Base-by-base conservation (phyloP, 306 rosid species). In the Castanopsis chinensis region DNA sequence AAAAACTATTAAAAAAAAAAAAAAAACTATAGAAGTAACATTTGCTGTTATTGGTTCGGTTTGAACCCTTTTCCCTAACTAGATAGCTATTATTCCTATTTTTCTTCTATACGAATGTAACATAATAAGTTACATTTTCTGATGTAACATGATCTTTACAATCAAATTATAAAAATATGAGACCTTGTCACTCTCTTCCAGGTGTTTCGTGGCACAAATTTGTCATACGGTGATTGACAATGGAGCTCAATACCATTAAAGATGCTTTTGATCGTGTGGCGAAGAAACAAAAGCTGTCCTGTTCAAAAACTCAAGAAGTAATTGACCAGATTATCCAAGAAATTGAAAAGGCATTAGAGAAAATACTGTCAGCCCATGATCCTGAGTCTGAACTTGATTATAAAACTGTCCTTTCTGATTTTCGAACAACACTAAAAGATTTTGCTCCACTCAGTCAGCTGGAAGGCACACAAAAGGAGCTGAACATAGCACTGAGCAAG, bases 241-340 rank as follows among this genome's bases (percentile, higher is more conserved):
- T 95, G 99, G 99, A 93, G 83, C 87, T 90, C 82, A 89, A 78
- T 83, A 80, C 88, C 78, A 79, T 95, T 73, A 91, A 83, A 88
- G 99, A 93, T 88, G 93, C 97, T 72, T 91, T 91, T 87, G 92
- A 93, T n/a, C 90, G 91, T 74, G 94, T 90, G 27, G 83, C 91
- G 52, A 91, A 93, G 94, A 93, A 95, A 85, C 99, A 95, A 86
- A 95, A 92, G 88, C 64, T 93, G 41, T 91, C 93, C 72, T 83
- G 87, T 84, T 90, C 92, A 58, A 95, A 85, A 87, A 82, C 85
- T 75, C 96, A 91, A 78, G 97, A 92, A 86, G 89, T 89, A 27
- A 87, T 88, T 76, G 91, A 91, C 75, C 88, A 58, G 37, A 80
- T 85, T 27, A 73, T 76, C 82, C 76, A 49, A 73, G 99, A 93